Evolutionary conservation across 345 rosid species (phyloP).

Genomic region (Trapa bicornis): DNA sequence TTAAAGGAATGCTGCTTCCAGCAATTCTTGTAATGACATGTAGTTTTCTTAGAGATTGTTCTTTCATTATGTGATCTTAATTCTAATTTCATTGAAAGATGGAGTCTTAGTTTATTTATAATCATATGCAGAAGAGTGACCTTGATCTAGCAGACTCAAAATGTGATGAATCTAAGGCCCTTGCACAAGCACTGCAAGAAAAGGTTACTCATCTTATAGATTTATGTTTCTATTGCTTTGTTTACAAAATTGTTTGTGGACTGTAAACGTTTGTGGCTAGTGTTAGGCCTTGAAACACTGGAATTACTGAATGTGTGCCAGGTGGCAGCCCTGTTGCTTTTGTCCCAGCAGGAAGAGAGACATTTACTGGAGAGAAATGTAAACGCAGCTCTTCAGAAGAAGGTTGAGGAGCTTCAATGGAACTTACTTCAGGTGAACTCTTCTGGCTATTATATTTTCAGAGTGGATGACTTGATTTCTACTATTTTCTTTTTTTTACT

Average conservation of each 20-base stretch:
- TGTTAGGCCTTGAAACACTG: background rate
- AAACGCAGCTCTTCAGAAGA: slow-evolving; percentile 68
- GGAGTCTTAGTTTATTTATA: background rate
- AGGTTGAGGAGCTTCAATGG: slow-evolving; percentile 82
- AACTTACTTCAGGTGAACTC: slow-evolving; percentile 63
- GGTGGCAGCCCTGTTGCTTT: slow-evolving; percentile 72
- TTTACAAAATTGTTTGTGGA: background rate
- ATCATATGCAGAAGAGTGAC: slow-evolving; percentile 29
- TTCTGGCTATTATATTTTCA: background rate
- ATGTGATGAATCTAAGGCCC: slow-evolving; percentile 34
- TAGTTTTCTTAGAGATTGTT: background rate
- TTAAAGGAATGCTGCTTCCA: background rate
- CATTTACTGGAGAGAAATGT: slow-evolving; percentile 84
- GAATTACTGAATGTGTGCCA: slow-evolving; percentile 18
- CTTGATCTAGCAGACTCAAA: slow-evolving; percentile 14
- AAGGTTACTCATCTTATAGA: slow-evolving; percentile 39
- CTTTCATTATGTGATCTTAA: background rate
- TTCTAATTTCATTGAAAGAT: background rate
- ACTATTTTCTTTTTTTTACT: background rate
- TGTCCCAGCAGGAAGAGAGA: slow-evolving; percentile 94
- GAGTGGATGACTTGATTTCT: background rate
- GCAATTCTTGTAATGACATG: background rate
- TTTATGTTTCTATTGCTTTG: slow-evolving; percentile 3
- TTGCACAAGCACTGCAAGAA: slow-evolving; percentile 76
- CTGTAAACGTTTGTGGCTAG: background rate